A percentile compares a stretch with the other conserved stretches of the same genome.
Conservation (phyloP, 106 monocot species). For the Dioscorea zingiberensis region DNA sequence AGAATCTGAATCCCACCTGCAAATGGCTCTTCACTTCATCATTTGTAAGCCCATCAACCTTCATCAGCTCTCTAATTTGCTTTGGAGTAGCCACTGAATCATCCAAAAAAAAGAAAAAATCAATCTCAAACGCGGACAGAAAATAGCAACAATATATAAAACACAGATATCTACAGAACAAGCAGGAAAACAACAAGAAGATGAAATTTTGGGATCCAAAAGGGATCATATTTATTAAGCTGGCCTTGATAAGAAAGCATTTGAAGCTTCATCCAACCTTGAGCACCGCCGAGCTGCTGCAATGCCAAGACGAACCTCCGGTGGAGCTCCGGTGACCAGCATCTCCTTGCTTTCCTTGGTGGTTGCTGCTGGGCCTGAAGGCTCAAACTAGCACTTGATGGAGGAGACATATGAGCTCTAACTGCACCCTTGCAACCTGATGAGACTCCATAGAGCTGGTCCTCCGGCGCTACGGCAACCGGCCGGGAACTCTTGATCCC, state of each 20-base stretch:
- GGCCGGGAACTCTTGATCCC: conserved; percentile 10
- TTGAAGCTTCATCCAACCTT: conserved; percentile 38
- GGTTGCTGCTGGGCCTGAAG: conserved; percentile 25
- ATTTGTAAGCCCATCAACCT: conserved; percentile 91
- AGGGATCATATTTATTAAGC: no score
- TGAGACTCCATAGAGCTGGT: conserved; percentile 9
- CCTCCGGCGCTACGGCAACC: background rate
- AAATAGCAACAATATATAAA: no score
- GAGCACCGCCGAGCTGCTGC: conserved; percentile 79
- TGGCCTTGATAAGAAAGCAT: background rate
- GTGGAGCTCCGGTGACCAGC: conserved; percentile 98
- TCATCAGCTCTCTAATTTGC: conserved; percentile 97
- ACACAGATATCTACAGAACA: background rate
- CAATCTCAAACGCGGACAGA: background rate
- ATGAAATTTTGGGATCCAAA: background rate
- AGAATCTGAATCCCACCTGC: conserved; percentile 37
- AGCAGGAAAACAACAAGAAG: background rate
- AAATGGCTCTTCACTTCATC: conserved; percentile 99
- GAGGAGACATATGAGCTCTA: conserved; percentile 10
- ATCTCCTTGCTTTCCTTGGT: conserved; percentile 72
- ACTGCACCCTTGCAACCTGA: background rate
- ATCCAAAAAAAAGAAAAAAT: background rate
- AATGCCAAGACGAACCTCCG: conserved; percentile 69
- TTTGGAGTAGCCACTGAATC: conserved; percentile 88
- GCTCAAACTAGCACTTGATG: conserved; percentile 1